Conservation (phyloP, 2,329 filamentous ascomycete genomes). For the Chaetomiaceae sp. region DNA sequence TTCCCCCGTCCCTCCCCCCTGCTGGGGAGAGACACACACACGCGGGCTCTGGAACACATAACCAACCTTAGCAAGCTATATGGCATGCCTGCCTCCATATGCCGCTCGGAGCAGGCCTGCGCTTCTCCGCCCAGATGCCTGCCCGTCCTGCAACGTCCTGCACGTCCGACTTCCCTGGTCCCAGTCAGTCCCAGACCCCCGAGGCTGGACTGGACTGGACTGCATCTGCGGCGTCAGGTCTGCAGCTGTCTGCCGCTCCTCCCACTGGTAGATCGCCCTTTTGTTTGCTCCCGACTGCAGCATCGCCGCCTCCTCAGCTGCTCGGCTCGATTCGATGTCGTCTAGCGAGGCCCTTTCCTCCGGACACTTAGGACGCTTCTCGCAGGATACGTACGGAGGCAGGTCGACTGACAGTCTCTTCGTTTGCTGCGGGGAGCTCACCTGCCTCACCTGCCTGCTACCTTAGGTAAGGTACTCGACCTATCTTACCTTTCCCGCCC, state of each 20-base stretch:
- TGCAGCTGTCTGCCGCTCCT: conserved; percentile 24
- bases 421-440: no score
- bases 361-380: no score
- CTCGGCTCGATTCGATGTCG: no score
- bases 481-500: no score
- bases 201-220: conserved; percentile 25
- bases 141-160: conserved; percentile 15
- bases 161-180: conserved; percentile 27
- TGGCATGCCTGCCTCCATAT: conserved; percentile 32
- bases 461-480: no score
- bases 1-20: conserved; percentile 20
- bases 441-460: no score
- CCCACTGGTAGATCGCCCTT: conserved; percentile 21
- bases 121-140: conserved; percentile 21
- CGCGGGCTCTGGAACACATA: conserved; percentile 27
- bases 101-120: conserved; percentile 26
- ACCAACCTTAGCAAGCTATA: conserved; percentile 29
- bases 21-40: conserved; percentile 27
- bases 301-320: conserved; percentile 1
- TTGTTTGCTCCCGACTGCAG: conserved; percentile 24
- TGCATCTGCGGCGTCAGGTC: conserved; percentile 29
- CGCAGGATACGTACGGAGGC: no score
- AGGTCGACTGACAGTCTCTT: no score
- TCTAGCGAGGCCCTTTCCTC: not conserved
- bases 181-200: conserved; percentile 14